These are phyloP conservation scores for Osmanthus fragrans DNA, from an alignment of 257 asterid genomes.

Conservation along the genomic window DNA sequence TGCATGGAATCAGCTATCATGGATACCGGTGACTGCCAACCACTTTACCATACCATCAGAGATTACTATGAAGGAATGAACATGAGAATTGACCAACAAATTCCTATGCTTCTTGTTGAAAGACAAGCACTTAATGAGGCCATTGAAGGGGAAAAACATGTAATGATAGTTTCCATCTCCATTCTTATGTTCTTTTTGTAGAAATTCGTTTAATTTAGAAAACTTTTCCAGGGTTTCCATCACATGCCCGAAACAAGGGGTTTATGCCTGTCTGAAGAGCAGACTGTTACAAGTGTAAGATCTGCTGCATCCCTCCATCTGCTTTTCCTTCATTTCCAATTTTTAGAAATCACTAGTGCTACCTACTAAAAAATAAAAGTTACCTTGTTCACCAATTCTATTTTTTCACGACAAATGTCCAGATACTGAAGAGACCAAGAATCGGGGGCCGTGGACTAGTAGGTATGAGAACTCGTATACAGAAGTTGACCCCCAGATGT, in stretches of 20 bases:
- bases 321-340: slow-evolving; percentile 11
- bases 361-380: background rate
- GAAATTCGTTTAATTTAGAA: slow-evolving; percentile 11
- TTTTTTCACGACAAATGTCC: slow-evolving; percentile 14
- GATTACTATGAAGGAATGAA: slow-evolving; percentile 98
- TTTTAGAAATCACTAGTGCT: background rate
- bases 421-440: slow-evolving; percentile 82
- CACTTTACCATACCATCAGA: slow-evolving; percentile 85
- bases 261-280: slow-evolving; percentile 96
- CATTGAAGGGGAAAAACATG: slow-evolving; percentile 94
- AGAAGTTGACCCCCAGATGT: slow-evolving; percentile 77
- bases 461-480: slow-evolving; percentile 83
- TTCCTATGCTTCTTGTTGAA: slow-evolving; percentile 97
- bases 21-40: slow-evolving; percentile 97
- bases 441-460: slow-evolving; percentile 73
- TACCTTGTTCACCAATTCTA: background rate
- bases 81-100: slow-evolving; percentile 87
- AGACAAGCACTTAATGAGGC: slow-evolving; percentile 97
- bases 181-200: background rate
- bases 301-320: slow-evolving; percentile 15
- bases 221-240: slow-evolving; percentile 72
- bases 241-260: slow-evolving; percentile 99
- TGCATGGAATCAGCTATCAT: slow-evolving; percentile 96
- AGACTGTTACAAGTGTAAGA: slow-evolving; percentile 87
- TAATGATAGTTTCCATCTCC: slow-evolving; percentile 26